These are phyloP conservation scores for Candida michaelii DNA, from an alignment of 805 yeast species.

Conservation along the genomic window DNA sequence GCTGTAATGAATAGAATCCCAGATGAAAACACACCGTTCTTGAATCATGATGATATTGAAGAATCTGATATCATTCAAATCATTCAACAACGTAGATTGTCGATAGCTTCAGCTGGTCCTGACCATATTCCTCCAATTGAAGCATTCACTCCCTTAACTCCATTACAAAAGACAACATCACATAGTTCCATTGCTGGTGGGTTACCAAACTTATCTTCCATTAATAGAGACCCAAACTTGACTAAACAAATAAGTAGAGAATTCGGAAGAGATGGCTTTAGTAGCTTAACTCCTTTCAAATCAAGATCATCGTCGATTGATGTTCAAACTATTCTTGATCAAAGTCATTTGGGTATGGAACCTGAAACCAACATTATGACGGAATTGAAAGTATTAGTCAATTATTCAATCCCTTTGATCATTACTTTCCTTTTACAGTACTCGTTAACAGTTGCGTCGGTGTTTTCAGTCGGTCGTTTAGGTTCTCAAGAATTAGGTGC, in stretches of 20 bases:
- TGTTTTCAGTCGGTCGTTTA: conserved; percentile 72
- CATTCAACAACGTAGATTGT: conserved; percentile 39
- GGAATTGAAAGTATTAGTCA: conserved; percentile 39
- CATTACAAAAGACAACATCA: neutral
- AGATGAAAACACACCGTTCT: conserved; percentile 18
- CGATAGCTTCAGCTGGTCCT: conserved; percentile 35
- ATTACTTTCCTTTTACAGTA: conserved; percentile 69
- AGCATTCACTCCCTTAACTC: conserved; percentile 1
- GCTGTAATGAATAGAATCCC: conserved; percentile 10
- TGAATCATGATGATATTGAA: conserved; percentile 20
- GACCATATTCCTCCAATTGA: conserved; percentile 16
- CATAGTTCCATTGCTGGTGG: neutral
- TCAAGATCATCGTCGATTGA: conserved; percentile 13
- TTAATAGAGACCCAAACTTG: conserved; percentile 1
- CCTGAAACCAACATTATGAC: conserved; percentile 41
- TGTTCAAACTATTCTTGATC: conserved; percentile 9
- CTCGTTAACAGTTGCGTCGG: conserved; percentile 73
- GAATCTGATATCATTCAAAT: conserved; percentile 39
- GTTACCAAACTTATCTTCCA: neutral
- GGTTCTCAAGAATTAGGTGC: conserved; percentile 75
- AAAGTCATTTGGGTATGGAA: conserved; percentile 29
- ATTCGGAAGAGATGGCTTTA: neutral
- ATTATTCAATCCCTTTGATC: conserved; percentile 56
- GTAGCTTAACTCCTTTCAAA: conserved; percentile 20
- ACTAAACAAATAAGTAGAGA: conserved; percentile 6